phyloP scores from a whole-genome alignment of 208 protist genomes.

The Wallacemonas rigidus region DNA sequence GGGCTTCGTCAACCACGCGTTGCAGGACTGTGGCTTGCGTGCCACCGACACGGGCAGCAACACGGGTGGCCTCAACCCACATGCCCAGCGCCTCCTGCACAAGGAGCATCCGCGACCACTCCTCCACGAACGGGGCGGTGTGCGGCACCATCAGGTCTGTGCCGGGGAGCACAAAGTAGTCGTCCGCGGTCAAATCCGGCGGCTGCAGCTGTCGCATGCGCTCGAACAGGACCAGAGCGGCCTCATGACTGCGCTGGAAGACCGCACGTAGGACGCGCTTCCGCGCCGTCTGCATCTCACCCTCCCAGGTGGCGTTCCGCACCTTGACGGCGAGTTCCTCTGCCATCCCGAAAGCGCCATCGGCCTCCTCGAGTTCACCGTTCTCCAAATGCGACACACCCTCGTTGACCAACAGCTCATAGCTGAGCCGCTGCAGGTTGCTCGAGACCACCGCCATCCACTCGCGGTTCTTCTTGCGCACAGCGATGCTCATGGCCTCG shows the following conservation, averaged over 20 bases:
- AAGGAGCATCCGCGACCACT: constrained; percentile 83
- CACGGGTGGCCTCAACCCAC: constrained; percentile 68
- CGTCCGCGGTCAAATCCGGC: constrained; percentile 59
- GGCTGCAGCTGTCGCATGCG: constrained; percentile 37
- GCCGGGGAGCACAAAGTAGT: constrained; percentile 78
- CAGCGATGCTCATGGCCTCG: constrained; percentile 83
- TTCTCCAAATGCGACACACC: constrained; percentile 64
- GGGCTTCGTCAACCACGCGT: constrained; percentile 51
- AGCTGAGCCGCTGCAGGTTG: constrained; percentile 91
- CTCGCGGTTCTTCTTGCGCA: constrained; percentile 81
- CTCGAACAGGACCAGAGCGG: constrained; percentile 78
- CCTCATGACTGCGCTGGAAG: constrained; percentile 86
- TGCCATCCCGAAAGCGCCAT: constrained; percentile 66
- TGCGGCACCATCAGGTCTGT: constrained; percentile 75
- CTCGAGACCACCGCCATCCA: constrained; percentile 88
- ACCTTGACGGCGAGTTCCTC: constrained; percentile 81
- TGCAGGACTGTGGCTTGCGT: constrained; percentile 37
- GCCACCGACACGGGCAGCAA: constrained; percentile 62
- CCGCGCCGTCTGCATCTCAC: constrained; percentile 70
- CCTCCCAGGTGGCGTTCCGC: constrained; percentile 84
- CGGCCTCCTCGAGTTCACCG: constrained; percentile 75
- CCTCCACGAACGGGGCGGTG: constrained; percentile 73
- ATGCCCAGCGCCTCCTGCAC: constrained; percentile 84
- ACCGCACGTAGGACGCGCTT: constrained; percentile 82
- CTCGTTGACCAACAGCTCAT: constrained; percentile 87